phyloP scores from a whole-genome alignment of 2,329 filamentous ascomycete species.

The Claviceps capensis region DNA sequence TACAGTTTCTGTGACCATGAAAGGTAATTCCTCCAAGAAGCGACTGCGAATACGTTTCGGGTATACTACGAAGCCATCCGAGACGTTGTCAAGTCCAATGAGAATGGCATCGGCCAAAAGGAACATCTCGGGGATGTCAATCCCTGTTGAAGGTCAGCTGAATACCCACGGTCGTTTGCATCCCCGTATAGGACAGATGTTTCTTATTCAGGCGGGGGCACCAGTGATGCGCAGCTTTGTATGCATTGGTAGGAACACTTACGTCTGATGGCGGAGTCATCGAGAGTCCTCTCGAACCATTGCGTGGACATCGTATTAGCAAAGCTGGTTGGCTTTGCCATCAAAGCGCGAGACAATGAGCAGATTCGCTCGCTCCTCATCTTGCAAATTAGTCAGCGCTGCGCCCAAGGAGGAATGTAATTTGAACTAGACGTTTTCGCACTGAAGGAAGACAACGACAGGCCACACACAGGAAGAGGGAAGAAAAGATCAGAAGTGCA shows the following conservation, averaged over 20 bases:
- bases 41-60: constrained; percentile 55
- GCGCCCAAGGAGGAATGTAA: background rate
- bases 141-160: constrained; percentile 26
- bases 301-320: constrained; percentile 19
- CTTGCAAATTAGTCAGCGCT: background rate
- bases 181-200: background rate
- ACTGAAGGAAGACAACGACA: background rate
- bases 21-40: constrained; percentile 66
- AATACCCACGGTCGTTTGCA: background rate
- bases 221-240: background rate
- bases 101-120: constrained; percentile 55
- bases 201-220: background rate
- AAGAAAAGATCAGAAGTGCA: background rate
- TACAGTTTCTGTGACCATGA: constrained; percentile 52
- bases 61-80: constrained; percentile 62
- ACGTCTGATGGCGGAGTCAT: constrained; percentile 58
- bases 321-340: constrained; percentile 22
- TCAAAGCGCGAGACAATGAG: constrained; percentile 24
- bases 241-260: background rate
- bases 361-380: constrained; percentile 8
- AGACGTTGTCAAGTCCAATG: constrained; percentile 54
- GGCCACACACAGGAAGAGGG: background rate
- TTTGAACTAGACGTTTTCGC: background rate
- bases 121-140: constrained; percentile 52
- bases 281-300: constrained; percentile 56